Evolutionary conservation across 805 yeast genomes (phyloP), one percentile per base, ranked within the genome.

Genomic region (Ogataea methylovora): DNA sequence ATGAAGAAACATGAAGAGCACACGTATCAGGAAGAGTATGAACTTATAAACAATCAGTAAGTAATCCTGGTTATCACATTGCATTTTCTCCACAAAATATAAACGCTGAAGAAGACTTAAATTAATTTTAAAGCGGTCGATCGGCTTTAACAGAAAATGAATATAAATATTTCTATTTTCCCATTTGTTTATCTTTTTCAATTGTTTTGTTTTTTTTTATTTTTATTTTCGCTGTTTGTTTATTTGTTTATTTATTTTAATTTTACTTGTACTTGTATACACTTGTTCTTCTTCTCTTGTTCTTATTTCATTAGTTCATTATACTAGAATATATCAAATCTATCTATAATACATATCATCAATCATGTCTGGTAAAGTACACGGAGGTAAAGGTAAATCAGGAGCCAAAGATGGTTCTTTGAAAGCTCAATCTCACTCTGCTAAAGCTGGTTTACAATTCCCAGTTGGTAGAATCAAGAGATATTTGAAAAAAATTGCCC

Each of bases 391-490:
- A 67, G 97, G 97, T 49, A 88, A 88, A 62, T 79, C 94, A 18
- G 85, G 94, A 23, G 84, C 84, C 58, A 82, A 80, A 60, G 83
- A 71, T 38, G 61, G 63, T 21, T 53, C 58, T 13, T 44, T 60
- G 29, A 65, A 67, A 32, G 72, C 90, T 16, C 88, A 83, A 49
- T 84, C 95, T 11, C 94, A 88, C 49, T 84, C 95, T 5, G 94
- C 95, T 8, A 79, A 94, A 61, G 96, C 96, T 19, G 96, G 96
- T 18, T 68, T 87, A 58, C 92, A 83, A 60, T 92, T 92, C 68
- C 99, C 99, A 33, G 97, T 94, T 25, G 99, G 99, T 40, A 86
- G 99, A 80, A 87, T 92, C 51, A 90, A 92, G 76, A 79, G 98
- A 69, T 90, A 87, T 60, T 71, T 92, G 62, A 90, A 88, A 70